phyloP scores from a whole-genome alignment of 2,329 filamentous ascomycete genomes.

The Akanthomyces lecanii region DNA sequence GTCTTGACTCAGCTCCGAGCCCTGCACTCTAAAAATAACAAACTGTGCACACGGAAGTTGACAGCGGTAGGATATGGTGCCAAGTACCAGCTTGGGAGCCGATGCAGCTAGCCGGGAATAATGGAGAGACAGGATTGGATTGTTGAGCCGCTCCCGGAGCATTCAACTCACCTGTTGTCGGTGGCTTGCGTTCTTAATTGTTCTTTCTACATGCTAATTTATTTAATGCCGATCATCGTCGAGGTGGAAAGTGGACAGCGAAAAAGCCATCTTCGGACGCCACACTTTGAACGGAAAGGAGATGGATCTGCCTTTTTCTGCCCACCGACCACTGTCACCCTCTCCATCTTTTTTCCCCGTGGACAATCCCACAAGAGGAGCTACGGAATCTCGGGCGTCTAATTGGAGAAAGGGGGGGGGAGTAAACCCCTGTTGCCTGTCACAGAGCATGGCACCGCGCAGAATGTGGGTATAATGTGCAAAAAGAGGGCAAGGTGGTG shows the following conservation, averaged over 20 bases:
- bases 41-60: too few species aligned
- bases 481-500: not conserved
- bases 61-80: too few species aligned
- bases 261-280: not conserved
- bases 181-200: not conserved
- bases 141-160: not conserved
- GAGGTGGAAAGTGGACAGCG: not conserved
- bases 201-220: not conserved
- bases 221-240: not conserved
- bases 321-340: not conserved
- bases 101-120: slow-evolving; percentile 11
- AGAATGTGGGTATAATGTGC: not conserved
- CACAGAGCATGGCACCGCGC: not conserved
- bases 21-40: too few species aligned
- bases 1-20: too few species aligned
- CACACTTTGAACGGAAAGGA: not conserved
- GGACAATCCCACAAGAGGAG: not conserved
- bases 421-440: not conserved
- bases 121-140: not conserved
- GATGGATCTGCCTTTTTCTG: not conserved
- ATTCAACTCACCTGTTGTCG: not conserved
- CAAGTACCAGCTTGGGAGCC: not conserved
- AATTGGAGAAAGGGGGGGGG: not conserved
- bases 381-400: not conserved
- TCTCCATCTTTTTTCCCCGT: not conserved